phyloP scores from a whole-genome alignment of 2,329 filamentous ascomycete genomes.

The Neocucurbitaria cava region DNA sequence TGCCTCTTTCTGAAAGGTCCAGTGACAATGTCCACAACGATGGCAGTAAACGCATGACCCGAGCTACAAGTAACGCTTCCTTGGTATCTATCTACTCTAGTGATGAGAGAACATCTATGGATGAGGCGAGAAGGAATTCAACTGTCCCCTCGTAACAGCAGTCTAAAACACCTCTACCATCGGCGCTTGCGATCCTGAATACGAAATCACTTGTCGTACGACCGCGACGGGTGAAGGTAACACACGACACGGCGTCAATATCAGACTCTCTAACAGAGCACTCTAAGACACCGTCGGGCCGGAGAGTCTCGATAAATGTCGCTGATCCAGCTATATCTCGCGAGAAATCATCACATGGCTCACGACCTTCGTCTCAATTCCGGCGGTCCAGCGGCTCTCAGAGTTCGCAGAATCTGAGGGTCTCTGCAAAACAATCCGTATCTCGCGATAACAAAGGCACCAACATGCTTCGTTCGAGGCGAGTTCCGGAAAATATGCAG shows the following conservation, averaged over 20 bases:
- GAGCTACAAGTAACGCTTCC: conserved; percentile 15
- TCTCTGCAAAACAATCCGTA: neutral
- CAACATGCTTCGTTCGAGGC: neutral
- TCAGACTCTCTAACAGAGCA: neutral
- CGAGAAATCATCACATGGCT: neutral
- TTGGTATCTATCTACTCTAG: conserved; percentile 24
- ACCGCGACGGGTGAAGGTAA: neutral
- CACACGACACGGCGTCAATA: neutral
- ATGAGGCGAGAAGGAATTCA: neutral
- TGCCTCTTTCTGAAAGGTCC: neutral
- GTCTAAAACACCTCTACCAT: conserved; percentile 6
- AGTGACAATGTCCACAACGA: neutral
- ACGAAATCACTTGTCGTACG: neutral
- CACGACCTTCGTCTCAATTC: neutral
- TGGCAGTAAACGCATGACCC: conserved; percentile 7
- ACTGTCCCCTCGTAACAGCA: conserved; percentile 2
- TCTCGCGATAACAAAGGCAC: neutral
- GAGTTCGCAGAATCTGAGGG: neutral
- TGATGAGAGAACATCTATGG: neutral
- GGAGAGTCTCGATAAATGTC: neutral
- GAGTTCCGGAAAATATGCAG: neutral
- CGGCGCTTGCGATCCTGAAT: conserved; percentile 2
- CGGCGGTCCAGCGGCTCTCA: neutral
- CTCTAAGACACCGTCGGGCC: conserved; percentile 11
- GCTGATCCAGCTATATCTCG: conserved; percentile 9